Conservation (phyloP, 169 alveolate genomes). For the Eimeria sp. region DNA sequence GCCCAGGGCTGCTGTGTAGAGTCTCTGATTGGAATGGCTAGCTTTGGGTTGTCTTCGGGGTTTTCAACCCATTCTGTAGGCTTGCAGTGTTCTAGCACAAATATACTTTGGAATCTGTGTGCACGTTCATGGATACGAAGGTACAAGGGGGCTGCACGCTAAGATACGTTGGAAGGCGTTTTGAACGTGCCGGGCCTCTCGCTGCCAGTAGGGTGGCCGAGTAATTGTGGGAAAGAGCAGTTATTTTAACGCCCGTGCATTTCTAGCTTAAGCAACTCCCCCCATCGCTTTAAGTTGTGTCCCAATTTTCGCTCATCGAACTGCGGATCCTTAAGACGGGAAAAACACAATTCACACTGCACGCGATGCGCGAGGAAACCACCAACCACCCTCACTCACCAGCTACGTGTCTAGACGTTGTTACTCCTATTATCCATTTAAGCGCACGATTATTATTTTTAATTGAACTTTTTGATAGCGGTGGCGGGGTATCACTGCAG, state of each 20-base stretch:
- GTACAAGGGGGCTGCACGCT: no score
- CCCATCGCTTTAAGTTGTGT: background rate
- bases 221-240: no score
- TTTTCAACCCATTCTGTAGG: no score
- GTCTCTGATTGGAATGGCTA: no score
- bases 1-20: background rate
- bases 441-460: background rate
- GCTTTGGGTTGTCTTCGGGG: no score
- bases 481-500: background rate
- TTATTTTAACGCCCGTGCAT: background rate
- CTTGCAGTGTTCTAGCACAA: no score
- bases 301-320: background rate
- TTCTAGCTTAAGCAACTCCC: background rate
- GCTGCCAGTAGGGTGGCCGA: no score
- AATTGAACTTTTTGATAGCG: background rate
- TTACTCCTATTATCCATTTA: background rate
- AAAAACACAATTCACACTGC: background rate
- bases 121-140: no score
- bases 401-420: constrained; percentile 31
- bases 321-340: background rate
- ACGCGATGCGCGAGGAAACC: background rate
- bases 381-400: constrained; percentile 2
- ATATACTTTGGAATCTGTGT: no score
- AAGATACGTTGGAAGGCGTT: no score
- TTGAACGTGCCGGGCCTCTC: no score